Conservation (phyloP, 176 grass and related monocot species). For the Oryza glumipatula region DNA sequence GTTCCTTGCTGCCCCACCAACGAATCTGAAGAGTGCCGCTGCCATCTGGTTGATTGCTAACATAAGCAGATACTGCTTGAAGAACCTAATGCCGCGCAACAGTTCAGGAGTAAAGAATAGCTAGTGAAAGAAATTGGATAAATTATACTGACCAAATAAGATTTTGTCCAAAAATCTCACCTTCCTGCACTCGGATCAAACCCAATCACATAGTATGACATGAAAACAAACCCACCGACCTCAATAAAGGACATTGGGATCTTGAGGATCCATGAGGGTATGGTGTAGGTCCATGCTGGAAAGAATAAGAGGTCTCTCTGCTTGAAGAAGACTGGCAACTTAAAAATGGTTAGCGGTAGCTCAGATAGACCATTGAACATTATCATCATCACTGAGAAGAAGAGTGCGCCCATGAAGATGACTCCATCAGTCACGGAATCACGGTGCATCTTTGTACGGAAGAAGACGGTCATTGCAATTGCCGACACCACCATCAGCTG, state of each 20-base stretch:
- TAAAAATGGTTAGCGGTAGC: conserved; percentile 63
- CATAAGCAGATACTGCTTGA: conserved; percentile 87
- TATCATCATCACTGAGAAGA: conserved; percentile 73
- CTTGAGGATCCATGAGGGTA: conserved; percentile 90
- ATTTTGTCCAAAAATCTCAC: conserved; percentile 45
- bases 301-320: conserved; percentile 90
- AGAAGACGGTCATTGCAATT: conserved; percentile 82
- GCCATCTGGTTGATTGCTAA: conserved; percentile 78
- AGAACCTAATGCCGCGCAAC: conserved; percentile 51
- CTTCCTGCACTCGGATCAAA: conserved; percentile 82
- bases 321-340: conserved; percentile 95
- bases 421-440: conserved; percentile 40
- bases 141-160: conserved; percentile 10
- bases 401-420: conserved; percentile 67
- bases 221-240: conserved; percentile 73
- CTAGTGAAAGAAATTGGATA: neutral
- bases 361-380: conserved; percentile 91
- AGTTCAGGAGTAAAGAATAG: conserved; percentile 7
- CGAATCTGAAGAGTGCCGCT: conserved; percentile 63
- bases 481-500: conserved; percentile 62
- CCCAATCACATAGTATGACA: conserved; percentile 86
- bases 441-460: conserved; percentile 81
- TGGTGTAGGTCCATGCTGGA: conserved; percentile 86
- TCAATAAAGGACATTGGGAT: conserved; percentile 79
- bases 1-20: conserved; percentile 63